Percentiles rank a stretch among this genome's conserved stretches.
Conservation (phyloP, 148 eudicot species). For the Polygonum aviculare region DNA sequence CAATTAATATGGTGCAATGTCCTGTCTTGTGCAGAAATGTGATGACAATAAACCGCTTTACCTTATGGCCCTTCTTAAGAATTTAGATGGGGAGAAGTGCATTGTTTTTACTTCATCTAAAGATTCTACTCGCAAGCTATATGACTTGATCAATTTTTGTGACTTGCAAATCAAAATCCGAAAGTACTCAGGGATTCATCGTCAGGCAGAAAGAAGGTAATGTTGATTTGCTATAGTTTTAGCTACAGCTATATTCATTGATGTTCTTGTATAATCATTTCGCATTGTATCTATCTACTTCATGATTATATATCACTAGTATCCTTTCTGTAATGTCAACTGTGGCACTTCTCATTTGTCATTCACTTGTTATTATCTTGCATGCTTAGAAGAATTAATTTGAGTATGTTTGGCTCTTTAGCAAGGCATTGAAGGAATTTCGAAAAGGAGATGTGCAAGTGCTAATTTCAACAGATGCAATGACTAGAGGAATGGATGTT, state of each 20-base stretch:
- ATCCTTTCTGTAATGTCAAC: neutral
- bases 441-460: constrained; percentile 60
- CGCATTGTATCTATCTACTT: neutral
- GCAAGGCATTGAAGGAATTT: constrained; percentile 73
- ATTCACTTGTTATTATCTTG: neutral
- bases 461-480: constrained; percentile 84
- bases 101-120: constrained; percentile 91
- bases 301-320: neutral
- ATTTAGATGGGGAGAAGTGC: constrained; percentile 69
- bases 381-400: neutral
- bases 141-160: constrained; percentile 59
- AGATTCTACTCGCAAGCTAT: constrained; percentile 71
- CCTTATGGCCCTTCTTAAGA: constrained; percentile 65
- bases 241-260: neutral
- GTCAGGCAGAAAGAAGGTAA: constrained; percentile 75
- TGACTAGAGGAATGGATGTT: constrained; percentile 97
- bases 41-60: constrained; percentile 68
- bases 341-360: neutral
- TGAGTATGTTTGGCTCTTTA: constrained; percentile 14
- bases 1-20: neutral
- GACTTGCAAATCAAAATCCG: constrained; percentile 61
- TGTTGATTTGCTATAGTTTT: neutral
- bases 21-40: constrained; percentile 53
- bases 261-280: neutral
- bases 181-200: constrained; percentile 84